These are phyloP conservation scores for Corymbia citriodora DNA, from an alignment of 441 rosid genomes.

Conservation along the genomic window DNA sequence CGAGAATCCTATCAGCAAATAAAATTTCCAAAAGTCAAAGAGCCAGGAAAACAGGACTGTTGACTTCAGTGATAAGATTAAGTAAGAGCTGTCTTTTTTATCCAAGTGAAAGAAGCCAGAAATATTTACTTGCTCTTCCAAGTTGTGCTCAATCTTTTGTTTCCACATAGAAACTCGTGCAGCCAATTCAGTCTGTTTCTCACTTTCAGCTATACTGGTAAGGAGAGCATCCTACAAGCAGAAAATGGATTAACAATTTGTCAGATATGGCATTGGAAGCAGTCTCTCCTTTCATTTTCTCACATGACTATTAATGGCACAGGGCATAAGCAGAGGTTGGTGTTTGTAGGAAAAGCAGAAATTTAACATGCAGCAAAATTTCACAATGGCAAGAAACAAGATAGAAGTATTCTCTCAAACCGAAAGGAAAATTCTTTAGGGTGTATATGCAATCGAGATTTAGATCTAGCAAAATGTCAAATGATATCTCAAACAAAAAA, in stretches of 20 bases:
- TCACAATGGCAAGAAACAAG: background rate
- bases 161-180: constrained; percentile 90
- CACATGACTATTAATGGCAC: background rate
- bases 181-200: constrained; percentile 87
- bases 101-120: background rate
- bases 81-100: background rate
- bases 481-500: background rate
- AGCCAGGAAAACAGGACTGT: background rate
- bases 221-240: constrained; percentile 81
- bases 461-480: background rate
- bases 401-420: background rate
- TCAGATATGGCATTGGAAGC: background rate
- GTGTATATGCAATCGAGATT: background rate
- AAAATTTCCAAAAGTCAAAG: constrained; percentile 3
- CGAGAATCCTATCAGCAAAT: constrained; percentile 54
- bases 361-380: background rate
- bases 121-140: constrained; percentile 77
- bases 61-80: background rate
- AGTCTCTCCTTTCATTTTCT: background rate
- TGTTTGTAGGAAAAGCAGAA: background rate
- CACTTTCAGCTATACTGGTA: constrained; percentile 84
- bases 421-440: background rate
- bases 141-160: constrained; percentile 81
- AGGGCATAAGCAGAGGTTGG: background rate
- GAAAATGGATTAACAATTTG: constrained; percentile 1